A percentile compares a stretch with the other conserved stretches of the same genome.
phyloP scores from a whole-genome alignment of 768 basidiomycete species.

The Auriculariales sp. region DNA sequence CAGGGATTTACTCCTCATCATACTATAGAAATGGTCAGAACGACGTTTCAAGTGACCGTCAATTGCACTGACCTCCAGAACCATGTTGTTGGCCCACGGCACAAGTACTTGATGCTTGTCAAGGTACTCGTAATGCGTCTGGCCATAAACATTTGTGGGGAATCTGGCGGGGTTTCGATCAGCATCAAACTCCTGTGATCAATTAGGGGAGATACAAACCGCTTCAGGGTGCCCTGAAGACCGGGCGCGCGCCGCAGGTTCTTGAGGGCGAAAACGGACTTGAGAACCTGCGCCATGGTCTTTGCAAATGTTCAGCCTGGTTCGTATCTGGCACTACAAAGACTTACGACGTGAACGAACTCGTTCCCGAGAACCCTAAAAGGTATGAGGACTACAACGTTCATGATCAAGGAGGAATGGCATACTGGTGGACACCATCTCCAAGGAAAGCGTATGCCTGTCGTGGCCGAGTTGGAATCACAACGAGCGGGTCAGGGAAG shows the following conservation, averaged over 20 bases:
- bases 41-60: too few species aligned
- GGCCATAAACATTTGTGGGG: constrained; percentile 24
- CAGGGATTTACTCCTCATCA: too few species aligned
- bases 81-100: constrained; percentile 58
- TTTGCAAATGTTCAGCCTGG: too few species aligned
- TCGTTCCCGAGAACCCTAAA: not conserved
- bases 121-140: constrained; percentile 42
- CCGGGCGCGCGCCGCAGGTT: constrained; percentile 24
- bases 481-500: not conserved
- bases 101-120: constrained; percentile 30
- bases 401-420: not conserved
- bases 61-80: constrained; percentile 29
- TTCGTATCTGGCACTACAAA: not conserved
- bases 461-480: not conserved
- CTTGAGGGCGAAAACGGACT: constrained; percentile 16
- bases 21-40: too few species aligned
- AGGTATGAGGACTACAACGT: not conserved
- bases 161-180: not conserved
- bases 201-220: constrained; percentile 12
- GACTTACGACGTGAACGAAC: not conserved
- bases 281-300: constrained; percentile 21
- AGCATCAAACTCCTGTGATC: not conserved
- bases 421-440: constrained; percentile 4
- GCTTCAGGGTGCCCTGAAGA: constrained; percentile 23
- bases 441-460: not conserved